A percentile compares a stretch with the other conserved stretches of the same genome.
phyloP scores from a whole-genome alignment of 1,284 basidiomycete species.

The Cutaneotrichosporon sp. region DNA sequence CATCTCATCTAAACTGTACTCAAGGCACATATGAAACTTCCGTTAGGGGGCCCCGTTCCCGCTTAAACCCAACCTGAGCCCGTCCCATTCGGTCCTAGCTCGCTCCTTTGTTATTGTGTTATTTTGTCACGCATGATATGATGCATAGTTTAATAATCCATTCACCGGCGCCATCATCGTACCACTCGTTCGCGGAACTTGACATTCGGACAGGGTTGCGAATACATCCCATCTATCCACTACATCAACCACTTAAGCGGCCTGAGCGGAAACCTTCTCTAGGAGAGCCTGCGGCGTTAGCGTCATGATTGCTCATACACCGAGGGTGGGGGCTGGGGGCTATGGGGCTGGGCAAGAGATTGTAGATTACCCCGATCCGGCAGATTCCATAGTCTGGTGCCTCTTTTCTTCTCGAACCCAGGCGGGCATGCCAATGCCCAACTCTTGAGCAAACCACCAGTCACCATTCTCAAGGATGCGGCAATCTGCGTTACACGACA shows the following conservation, averaged over 20 bases:
- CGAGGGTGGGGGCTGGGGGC: not conserved
- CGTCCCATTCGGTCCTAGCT: not conserved
- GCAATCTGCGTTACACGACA: slow-evolving; percentile 21
- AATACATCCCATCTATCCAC: not conserved
- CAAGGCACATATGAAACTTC: not conserved
- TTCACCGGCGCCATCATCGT: not conserved
- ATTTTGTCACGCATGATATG: not conserved
- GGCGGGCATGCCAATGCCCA: no score
- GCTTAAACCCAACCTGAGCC: not conserved
- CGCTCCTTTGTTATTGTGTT: not conserved
- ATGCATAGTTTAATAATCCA: not conserved
- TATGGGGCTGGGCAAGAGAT: no score
- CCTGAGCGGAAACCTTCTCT: slow-evolving; percentile 29
- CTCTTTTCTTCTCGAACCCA: not conserved
- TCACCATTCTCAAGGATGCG: no score
- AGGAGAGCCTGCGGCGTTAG: slow-evolving; percentile 29
- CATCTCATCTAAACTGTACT: not conserved
- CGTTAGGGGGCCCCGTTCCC: no score
- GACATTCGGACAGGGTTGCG: no score
- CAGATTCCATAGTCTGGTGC: not conserved
- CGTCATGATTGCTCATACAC: slow-evolving; percentile 7
- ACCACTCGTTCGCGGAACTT: no score
- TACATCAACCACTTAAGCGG: not conserved
- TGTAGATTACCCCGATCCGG: not conserved
- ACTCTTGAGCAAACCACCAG: no score